These are phyloP conservation scores for slime mould (Dictyostelium discoideum) DNA, from an alignment of 78 protist species.

Conservation along the genomic window dicty_2.7 NC_007090.3:3137001-3137500, in stretches of 20 bases:
- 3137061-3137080: slow-evolving; percentile 75
- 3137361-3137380: too few relatives aligned
- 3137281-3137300: not conserved
- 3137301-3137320: not conserved
- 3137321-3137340: too few relatives aligned
- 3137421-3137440: not conserved
- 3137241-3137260: slow-evolving; percentile 45
- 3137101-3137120: slow-evolving; percentile 88
- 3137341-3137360: not conserved
- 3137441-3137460: slow-evolving; percentile 27
- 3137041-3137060: slow-evolving; percentile 38
- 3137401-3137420: not conserved
- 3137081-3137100: slow-evolving; percentile 80
- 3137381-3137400: slow-evolving; percentile 1
- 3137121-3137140: slow-evolving; percentile 86
- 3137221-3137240: slow-evolving; percentile 86
- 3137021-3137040: slow-evolving; percentile 54
- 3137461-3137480: slow-evolving; percentile 18
- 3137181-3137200: slow-evolving; percentile 92
- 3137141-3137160: slow-evolving; percentile 67
- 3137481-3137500: slow-evolving; percentile 75
- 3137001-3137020: slow-evolving; percentile 32
- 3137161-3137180: slow-evolving; percentile 77
- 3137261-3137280: slow-evolving; percentile 3
- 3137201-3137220: slow-evolving; percentile 93